Conservation (phyloP, 257 asterid genomes). For the Handroanthus guayacan region DNA sequence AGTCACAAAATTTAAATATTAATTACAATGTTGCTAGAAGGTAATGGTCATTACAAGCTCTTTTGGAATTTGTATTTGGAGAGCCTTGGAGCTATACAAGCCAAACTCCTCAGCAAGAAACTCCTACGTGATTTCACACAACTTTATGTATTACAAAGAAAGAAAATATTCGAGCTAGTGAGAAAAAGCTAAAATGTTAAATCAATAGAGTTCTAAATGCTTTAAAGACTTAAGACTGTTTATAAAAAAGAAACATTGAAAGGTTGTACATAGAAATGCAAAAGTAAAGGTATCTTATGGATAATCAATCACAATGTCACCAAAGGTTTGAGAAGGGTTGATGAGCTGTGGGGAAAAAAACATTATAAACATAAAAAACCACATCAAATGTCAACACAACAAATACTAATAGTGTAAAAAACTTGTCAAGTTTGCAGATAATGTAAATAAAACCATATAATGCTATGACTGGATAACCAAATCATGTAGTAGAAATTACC, state of each 20-base stretch:
- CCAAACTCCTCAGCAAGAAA: neutral
- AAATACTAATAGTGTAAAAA: conserved; percentile 1
- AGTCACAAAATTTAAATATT: conserved; percentile 9
- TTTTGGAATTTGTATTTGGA: neutral
- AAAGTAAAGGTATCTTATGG: conserved; percentile 74
- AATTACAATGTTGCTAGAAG: neutral
- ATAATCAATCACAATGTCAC: conserved; percentile 96
- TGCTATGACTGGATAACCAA: neutral
- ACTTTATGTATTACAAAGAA: conserved; percentile 14
- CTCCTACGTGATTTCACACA: conserved; percentile 13
- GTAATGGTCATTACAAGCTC: conserved; percentile 14
- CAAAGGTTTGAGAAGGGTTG: conserved; percentile 99
- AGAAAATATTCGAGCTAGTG: conserved; percentile 27
- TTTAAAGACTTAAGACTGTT: conserved; percentile 5
- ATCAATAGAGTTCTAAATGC: conserved; percentile 22
- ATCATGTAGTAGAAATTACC: conserved; percentile 30
- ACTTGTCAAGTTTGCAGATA: conserved; percentile 19
- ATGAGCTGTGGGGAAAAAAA: conserved; percentile 61
- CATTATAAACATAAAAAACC: conserved; percentile 30
- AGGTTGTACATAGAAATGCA: conserved; percentile 27
- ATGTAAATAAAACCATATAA: neutral
- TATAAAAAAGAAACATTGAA: conserved; percentile 7
- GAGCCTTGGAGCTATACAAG: conserved; percentile 15
- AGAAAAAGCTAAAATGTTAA: conserved; percentile 14
- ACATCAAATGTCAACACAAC: conserved; percentile 31